These are phyloP conservation scores for Linnemannia zychae DNA, from an alignment of 192 early-diverging fungal genomes.

Conservation along the genomic window DNA sequence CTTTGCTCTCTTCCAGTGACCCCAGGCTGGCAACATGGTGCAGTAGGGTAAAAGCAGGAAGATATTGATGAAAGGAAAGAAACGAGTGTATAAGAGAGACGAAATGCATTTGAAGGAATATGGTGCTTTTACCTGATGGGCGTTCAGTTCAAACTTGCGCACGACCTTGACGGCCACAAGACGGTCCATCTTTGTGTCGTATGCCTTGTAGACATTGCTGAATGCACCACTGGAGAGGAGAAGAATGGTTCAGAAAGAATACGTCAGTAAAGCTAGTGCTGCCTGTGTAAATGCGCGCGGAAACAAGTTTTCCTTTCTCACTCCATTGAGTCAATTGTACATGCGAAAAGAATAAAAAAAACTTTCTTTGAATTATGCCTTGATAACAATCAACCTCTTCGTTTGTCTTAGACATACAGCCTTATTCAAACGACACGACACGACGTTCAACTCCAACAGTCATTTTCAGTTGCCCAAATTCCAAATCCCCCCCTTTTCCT, in stretches of 20 bases:
- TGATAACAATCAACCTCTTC: not conserved
- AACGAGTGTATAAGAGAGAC: not conserved
- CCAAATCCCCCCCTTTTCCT: not conserved
- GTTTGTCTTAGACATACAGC: not conserved
- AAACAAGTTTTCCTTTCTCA: not conserved
- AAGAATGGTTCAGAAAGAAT: not conserved
- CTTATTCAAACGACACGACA: not conserved
- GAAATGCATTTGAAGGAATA: not conserved
- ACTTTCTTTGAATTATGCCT: not conserved
- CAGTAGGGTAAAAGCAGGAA: not conserved
- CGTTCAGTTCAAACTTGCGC: conserved; percentile 77
- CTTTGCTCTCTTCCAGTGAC: conserved; percentile 25
- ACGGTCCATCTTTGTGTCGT: conserved; percentile 70
- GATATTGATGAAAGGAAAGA: not conserved
- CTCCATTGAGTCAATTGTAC: not conserved
- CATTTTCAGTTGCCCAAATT: not conserved
- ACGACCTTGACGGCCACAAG: conserved; percentile 91
- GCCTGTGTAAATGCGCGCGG: not conserved
- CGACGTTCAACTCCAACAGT: not conserved
- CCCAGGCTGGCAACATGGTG: conserved; percentile 1
- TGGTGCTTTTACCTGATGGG: conserved; percentile 67
- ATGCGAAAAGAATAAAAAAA: not conserved
- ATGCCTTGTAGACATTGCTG: conserved; percentile 85
- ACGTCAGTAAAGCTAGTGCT: not conserved
- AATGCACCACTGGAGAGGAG: conserved; percentile 81